These are phyloP conservation scores for Gillenia trifoliata DNA, from an alignment of 306 rosid species.

Conservation along the genomic window DNA sequence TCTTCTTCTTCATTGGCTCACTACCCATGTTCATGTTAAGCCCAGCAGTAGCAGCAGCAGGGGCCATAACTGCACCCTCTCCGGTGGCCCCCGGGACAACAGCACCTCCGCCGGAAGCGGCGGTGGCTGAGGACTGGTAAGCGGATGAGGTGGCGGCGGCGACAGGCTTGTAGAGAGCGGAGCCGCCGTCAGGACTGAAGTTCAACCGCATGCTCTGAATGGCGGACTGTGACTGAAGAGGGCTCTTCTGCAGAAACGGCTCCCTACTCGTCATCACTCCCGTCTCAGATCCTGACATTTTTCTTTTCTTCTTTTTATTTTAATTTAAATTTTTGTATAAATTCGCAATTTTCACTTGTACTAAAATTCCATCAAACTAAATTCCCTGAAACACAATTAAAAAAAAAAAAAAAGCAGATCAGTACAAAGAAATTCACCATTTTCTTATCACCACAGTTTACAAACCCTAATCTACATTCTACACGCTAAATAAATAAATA, in stretches of 20 bases:
- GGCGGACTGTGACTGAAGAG: conserved; percentile 24
- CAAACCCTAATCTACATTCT: neutral
- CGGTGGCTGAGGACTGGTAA: conserved; percentile 18
- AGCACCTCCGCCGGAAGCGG: neutral
- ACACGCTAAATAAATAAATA: neutral
- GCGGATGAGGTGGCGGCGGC: conserved; percentile 23
- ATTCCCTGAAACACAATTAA: conserved; percentile 6
- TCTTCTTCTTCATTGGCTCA: conserved; percentile 52
- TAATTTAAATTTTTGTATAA: no score
- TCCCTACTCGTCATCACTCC: conserved; percentile 53
- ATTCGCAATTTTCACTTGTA: neutral
- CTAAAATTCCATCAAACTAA: conserved; percentile 13
- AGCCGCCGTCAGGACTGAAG: conserved; percentile 35
- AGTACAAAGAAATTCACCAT: neutral
- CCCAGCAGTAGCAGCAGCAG: conserved; percentile 15
- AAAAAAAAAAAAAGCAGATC: neutral
- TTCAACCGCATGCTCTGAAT: conserved; percentile 40
- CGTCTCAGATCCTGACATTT: conserved; percentile 67
- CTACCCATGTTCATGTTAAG: conserved; percentile 29
- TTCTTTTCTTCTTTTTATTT: neutral
- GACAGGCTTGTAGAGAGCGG: conserved; percentile 33
- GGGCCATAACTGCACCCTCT: conserved; percentile 8
- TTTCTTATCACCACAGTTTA: neutral
- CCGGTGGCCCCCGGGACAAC: neutral
- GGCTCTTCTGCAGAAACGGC: conserved; percentile 25